These are phyloP conservation scores for Punctularia strigosozonata DNA, from an alignment of 768 basidiomycete species.

Conservation along the genomic window DNA sequence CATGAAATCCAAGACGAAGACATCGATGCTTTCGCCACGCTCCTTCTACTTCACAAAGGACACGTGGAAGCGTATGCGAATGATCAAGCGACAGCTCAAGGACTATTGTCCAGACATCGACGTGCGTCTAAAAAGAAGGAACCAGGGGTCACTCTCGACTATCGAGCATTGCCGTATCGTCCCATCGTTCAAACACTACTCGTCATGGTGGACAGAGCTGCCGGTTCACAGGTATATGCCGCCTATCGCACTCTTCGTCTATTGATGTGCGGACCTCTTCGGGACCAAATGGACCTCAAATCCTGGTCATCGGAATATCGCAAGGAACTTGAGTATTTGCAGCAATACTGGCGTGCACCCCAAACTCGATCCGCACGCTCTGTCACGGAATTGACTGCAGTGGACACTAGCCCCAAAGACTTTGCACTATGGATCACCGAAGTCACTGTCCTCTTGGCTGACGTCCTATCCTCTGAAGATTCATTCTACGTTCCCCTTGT, in stretches of 20 bases:
- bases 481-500: conserved; percentile 60
- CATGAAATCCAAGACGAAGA: conserved; percentile 53
- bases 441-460: conserved; percentile 44
- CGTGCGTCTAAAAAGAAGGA: conserved; percentile 8
- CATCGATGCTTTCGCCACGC: conserved; percentile 56
- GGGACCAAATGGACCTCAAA: conserved; percentile 17
- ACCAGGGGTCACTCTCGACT: conserved; percentile 5
- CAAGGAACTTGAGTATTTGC: conserved; percentile 14
- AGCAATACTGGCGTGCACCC: conserved; percentile 10
- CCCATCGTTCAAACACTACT: conserved; percentile 44
- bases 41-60: conserved; percentile 50
- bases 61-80: conserved; percentile 48
- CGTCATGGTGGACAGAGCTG: conserved; percentile 41
- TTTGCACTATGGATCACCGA: conserved; percentile 55
- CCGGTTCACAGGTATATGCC: conserved; percentile 35
- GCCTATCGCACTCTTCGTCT: conserved; percentile 59
- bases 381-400: conserved; percentile 23
- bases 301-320: conserved; percentile 20
- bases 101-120: conserved; percentile 27
- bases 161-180: conserved; percentile 26
- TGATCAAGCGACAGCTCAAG: conserved; percentile 32
- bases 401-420: conserved; percentile 29
- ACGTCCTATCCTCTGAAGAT: conserved; percentile 40
- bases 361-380: conserved; percentile 16
- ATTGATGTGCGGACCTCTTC: conserved; percentile 30